Conservation (phyloP, 164 flowering plant species). For the Vitis cinerea region DNA sequence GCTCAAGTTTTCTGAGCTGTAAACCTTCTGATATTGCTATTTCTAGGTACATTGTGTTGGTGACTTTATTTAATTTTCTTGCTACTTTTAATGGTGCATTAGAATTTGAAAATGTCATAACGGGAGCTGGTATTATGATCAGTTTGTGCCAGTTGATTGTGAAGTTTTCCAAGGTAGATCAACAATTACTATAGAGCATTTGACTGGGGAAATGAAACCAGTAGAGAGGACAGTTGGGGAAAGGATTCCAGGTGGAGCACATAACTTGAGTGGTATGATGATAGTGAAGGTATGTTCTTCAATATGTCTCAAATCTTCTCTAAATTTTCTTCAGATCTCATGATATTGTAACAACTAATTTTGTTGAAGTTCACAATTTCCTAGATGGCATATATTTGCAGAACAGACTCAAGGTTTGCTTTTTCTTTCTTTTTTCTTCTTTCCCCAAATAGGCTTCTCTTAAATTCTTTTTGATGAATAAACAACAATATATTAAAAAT, state of each 20-base stretch:
- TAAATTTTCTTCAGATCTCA: too few species aligned
- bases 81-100: background rate
- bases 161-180: slow-evolving; percentile 88
- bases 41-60: background rate
- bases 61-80: background rate
- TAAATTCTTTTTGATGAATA: background rate
- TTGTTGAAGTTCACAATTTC: too few species aligned
- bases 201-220: slow-evolving; percentile 98
- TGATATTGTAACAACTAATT: too few species aligned
- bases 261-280: slow-evolving; percentile 95
- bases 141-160: slow-evolving; percentile 96
- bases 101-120: slow-evolving; percentile 10
- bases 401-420: too few species aligned
- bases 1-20: too few species aligned
- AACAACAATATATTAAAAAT: too few species aligned
- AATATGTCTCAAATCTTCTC: too few species aligned
- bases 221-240: slow-evolving; percentile 75
- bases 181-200: slow-evolving; percentile 88
- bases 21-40: too few species aligned
- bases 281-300: slow-evolving; percentile 69
- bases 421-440: too few species aligned
- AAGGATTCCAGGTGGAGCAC: slow-evolving; percentile 94
- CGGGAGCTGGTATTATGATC: slow-evolving; percentile 30
- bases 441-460: background rate
- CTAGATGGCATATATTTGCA: too few species aligned